Conservation (phyloP, 2,329 filamentous ascomycete genomes). For the Chaetomium globosum region DNA sequence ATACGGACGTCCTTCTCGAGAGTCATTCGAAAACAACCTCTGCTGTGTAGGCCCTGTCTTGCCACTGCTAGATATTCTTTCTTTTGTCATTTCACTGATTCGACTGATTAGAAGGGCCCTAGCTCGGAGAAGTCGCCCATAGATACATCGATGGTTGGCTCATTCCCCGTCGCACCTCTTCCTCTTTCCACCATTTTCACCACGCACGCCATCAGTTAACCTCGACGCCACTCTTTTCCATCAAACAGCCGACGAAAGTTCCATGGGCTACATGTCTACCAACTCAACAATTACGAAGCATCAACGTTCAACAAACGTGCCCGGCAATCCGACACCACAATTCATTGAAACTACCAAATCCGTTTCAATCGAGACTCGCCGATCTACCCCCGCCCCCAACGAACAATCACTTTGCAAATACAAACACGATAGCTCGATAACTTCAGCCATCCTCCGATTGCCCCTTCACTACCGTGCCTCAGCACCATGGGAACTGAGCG, state of each 20-base stretch:
- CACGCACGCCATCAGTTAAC: background rate
- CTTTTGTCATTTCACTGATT: too few species aligned
- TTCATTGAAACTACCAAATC: background rate
- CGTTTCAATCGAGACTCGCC: background rate
- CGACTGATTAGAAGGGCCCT: background rate
- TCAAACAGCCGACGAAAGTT: background rate
- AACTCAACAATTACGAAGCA: background rate
- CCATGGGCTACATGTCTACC: background rate
- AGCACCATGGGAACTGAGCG: background rate
- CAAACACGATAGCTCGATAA: background rate
- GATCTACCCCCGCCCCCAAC: background rate
- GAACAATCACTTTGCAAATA: background rate
- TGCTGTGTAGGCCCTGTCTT: background rate
- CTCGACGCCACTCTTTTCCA: background rate
- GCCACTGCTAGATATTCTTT: background rate
- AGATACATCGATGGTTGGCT: background rate
- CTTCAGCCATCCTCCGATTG: background rate
- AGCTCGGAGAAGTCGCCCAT: background rate
- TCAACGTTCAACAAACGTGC: background rate
- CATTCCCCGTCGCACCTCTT: background rate
- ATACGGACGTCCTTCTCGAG: background rate
- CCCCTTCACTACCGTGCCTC: background rate
- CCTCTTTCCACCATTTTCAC: background rate
- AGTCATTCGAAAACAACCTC: background rate
- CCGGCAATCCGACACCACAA: background rate